Base-by-base conservation (phyloP, 495 filamentous ascomycete genomes). In the Aspergillus biplanus region DNA sequence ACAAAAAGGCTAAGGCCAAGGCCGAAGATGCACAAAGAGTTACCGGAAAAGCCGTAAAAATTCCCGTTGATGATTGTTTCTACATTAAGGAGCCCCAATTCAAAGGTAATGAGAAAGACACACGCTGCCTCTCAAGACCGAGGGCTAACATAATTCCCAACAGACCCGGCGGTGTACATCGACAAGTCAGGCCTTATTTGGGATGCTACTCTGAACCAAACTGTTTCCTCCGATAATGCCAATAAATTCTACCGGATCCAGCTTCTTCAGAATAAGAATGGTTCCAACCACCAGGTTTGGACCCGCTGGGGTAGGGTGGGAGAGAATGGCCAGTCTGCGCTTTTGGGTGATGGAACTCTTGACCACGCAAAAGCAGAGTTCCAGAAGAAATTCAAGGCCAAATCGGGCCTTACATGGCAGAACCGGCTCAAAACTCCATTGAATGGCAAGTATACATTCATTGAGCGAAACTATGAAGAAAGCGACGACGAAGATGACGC, bases 241-340 rank as follows among this genome's bases (percentile, higher is more conserved):
- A 92, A 91, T 73, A 92, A 92, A 56, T 92, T 92, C 69, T 92
- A 90, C 65, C 81, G 84, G 32, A 67, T 91, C 27, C 87, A 90
- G 71, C 53, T 78, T n/a, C 62, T 83, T 7, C 64, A 67, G 8
- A 58, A 59, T 4, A 62, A 71, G n/a, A 50, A 57, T 6, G 61
- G 48, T 34, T 48, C 15, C 7, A 55, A 69, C 7, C 89, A 79
- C 74, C 64, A 75, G 21, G 82, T 83, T 6, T 90, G 88, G 87
- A 90, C 86, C 2, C 83, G 89, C 13, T 94, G 88, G 89, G 92
- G 92, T 11, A 83, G 92, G 15, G 90, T 94, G 7, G 92, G 92
- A 0, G 90, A 93, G 60, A 66, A 57, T 35, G 92, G 92, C 3
- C 86, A 91, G 66, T 81, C 69, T 7, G 79, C 82, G 1, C 59